Conservation (phyloP, 2,329 filamentous ascomycete genomes). For the Alternaria longipes region DNA sequence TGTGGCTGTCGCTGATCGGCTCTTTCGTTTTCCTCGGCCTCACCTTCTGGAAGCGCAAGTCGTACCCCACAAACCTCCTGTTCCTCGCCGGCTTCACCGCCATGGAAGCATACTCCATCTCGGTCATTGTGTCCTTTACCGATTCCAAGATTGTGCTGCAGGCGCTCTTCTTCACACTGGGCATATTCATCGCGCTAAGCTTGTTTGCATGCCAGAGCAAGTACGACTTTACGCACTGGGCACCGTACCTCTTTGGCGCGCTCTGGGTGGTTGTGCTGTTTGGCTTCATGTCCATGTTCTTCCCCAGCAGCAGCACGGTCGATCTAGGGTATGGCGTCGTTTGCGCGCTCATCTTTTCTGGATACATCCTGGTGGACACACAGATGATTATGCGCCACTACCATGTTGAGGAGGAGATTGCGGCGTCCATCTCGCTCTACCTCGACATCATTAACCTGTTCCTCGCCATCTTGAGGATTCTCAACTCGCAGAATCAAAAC, state of each 20-base stretch:
- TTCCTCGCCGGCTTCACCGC: constrained; percentile 92
- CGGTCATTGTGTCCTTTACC: constrained; percentile 92
- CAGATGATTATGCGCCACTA: constrained; percentile 95
- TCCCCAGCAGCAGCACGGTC: constrained; percentile 80
- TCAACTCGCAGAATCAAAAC: constrained; percentile 96
- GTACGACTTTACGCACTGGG: constrained; percentile 98
- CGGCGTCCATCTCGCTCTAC: constrained; percentile 92
- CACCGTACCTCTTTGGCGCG: constrained; percentile 90
- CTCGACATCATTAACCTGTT: constrained; percentile 98
- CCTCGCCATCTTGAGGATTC: constrained; percentile 90
- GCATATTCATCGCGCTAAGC: constrained; percentile 70
- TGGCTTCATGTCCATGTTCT: constrained; percentile 90
- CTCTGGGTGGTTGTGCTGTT: constrained; percentile 93
- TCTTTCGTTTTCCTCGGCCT: constrained; percentile 49
- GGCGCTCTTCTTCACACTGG: constrained; percentile 83
- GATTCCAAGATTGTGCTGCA: constrained; percentile 84
- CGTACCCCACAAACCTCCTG: constrained; percentile 91
- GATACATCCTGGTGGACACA: constrained; percentile 94
- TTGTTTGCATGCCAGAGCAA: constrained; percentile 96
- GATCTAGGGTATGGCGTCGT: constrained; percentile 88
- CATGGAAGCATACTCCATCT: constrained; percentile 92
- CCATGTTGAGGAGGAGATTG: constrained; percentile 98
- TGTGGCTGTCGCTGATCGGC: constrained; percentile 78
- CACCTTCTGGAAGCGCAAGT: constrained; percentile 58
- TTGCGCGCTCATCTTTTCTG: constrained; percentile 87